A percentile compares a stretch with the other conserved stretches of the same genome.
Evolutionary conservation across 2,329 filamentous ascomycete species (phyloP).

Genomic region (Botrytis fabae): DNA sequence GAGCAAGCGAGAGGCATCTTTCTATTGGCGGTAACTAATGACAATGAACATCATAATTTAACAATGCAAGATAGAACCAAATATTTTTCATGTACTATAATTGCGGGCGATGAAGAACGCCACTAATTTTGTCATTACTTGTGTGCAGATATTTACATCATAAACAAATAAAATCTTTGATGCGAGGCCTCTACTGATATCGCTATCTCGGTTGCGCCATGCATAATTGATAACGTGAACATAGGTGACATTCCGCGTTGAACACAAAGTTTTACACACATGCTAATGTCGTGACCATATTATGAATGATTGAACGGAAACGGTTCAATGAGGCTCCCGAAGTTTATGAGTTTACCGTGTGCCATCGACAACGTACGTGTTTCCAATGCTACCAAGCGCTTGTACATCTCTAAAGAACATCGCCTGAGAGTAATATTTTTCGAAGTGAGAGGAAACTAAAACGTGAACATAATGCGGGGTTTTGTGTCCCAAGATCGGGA

Average conservation of each 20-base stretch:
- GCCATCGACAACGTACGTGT: background rate
- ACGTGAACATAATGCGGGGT: background rate
- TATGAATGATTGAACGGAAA: background rate
- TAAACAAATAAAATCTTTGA: background rate
- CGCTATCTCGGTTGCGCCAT: background rate
- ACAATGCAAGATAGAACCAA: background rate
- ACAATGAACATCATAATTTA: background rate
- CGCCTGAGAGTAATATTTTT: background rate
- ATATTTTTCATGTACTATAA: background rate
- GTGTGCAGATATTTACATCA: background rate
- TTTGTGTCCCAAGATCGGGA: background rate
- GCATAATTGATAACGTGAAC: background rate
- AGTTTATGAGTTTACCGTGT: background rate
- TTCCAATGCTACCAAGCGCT: background rate
- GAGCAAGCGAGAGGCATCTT: background rate
- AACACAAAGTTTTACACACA: background rate
- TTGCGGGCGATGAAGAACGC: too few species aligned
- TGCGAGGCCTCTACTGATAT: background rate
- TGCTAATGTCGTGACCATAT: background rate
- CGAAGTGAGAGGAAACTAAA: background rate
- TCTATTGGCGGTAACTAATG: background rate
- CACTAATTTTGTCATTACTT: background rate
- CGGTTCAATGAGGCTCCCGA: background rate
- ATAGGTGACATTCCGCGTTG: background rate
- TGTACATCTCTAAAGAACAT: background rate